Evolutionary conservation across 305 asterid genomes (phyloP).

Genomic region (Fraxinus albicans): DNA sequence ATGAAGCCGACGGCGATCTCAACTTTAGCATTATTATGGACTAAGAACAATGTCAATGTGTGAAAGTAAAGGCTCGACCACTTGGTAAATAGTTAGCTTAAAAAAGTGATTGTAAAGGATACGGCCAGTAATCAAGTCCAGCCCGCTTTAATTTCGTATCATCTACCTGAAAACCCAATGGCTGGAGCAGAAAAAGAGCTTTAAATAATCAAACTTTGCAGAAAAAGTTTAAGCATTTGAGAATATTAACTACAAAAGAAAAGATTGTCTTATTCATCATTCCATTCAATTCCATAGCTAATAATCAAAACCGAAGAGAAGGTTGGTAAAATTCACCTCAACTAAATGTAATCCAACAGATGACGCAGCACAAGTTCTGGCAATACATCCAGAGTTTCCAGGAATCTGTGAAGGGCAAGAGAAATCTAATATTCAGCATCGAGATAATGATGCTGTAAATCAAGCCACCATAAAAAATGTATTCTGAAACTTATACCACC

Average conservation of each 20-base stretch:
- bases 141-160: slow-evolving; percentile 84
- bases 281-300: background rate
- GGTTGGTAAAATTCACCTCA: slow-evolving; percentile 46
- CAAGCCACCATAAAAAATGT: slow-evolving; percentile 20
- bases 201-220: slow-evolving; percentile 10
- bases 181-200: slow-evolving; percentile 47
- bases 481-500: background rate
- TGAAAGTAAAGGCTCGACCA: background rate
- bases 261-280: background rate
- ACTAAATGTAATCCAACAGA: slow-evolving; percentile 87
- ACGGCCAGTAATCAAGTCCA: slow-evolving; percentile 99
- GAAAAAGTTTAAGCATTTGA: slow-evolving; percentile 8
- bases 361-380: slow-evolving; percentile 94
- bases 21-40: background rate
- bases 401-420: slow-evolving; percentile 62
- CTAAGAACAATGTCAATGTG: background rate
- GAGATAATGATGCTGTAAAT: slow-evolving; percentile 14
- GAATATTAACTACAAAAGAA: background rate
- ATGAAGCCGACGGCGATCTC: too few relatives aligned
- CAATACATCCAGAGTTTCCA: slow-evolving; percentile 92
- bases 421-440: slow-evolving; percentile 31
- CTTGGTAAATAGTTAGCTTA: background rate
- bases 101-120: slow-evolving; percentile 45
- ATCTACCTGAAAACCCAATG: slow-evolving; percentile 83
- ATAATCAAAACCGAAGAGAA: background rate